Evolutionary conservation across 495 filamentous ascomycete species (phyloP), one percentile per base, ranked within the genome.

Genomic region (Podospora didyma): DNA sequence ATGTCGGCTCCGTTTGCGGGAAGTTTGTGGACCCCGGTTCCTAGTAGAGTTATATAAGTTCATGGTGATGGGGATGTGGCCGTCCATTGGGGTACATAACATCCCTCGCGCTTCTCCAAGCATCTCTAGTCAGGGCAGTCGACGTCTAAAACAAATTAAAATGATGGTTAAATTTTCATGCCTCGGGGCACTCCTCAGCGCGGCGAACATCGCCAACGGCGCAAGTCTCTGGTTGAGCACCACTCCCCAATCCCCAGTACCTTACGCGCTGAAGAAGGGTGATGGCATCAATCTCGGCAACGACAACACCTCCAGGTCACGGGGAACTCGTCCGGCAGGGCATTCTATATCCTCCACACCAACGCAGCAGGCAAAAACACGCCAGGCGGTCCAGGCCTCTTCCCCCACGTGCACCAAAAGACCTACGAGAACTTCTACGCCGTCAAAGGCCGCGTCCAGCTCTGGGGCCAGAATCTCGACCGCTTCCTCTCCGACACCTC

Each of bases 391-490:
- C 56, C 74, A 6, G 73, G 73, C 35, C 69, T 79, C 10, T 60
- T 75, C 10, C 74, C 75, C 0, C 74, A 79, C 55, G 68, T 74
- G 22, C 75, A 79, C 54, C 58, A 67, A 35, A 55, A 49, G 24
- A 74, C 77, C 48, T 76, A 76, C 50, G 75, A 77, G 62, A 75
- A 73, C 63, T 79, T 79, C 56, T 77, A 69, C 71, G 61, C 69
- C 47, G 59, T 67, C 58, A 75, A 75, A 58, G 74, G 74, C 41
- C 71, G 72, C 7, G 71, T 73, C 56, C 73, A 76, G 58, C 70
- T 79, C 12, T 79, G 73, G 75, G 68, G 73, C 7, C 66, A 77
- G 34, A 69, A 74, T 21, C 61, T 62, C 21, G 49, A 49, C 16
- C 51, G 21, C 0, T 60, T 42, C 37, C 46, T 23, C 26, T 20